Conservation (phyloP, 306 rosid genomes). For the Vigna mungo region DNA sequence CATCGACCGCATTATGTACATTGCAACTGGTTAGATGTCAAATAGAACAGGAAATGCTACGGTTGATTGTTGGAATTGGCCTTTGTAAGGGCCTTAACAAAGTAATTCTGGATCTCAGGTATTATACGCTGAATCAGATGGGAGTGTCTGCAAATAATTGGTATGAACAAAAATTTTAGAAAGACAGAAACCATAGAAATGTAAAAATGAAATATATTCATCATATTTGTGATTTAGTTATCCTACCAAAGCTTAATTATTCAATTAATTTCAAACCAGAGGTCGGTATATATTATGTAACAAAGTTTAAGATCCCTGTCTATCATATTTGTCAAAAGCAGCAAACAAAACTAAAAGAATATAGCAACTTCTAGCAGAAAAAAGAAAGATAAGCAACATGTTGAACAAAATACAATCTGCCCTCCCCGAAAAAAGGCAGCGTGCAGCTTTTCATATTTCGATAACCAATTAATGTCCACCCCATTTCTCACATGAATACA, state of each 20-base stretch:
- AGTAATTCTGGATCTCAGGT: slow-evolving; percentile 81
- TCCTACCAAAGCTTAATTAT: slow-evolving; percentile 9
- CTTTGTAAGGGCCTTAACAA: slow-evolving; percentile 77
- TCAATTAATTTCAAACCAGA: slow-evolving; percentile 31
- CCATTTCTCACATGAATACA: not conserved
- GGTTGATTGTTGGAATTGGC: slow-evolving; percentile 59
- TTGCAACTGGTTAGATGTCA: slow-evolving; percentile 66
- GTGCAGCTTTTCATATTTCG: not conserved
- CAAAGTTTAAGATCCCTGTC: slow-evolving; percentile 8
- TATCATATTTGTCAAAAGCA: slow-evolving; percentile 10
- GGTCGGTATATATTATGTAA: slow-evolving; percentile 7
- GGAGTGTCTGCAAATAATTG: slow-evolving; percentile 70
- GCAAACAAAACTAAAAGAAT: slow-evolving; percentile 4
- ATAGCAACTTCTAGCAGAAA: not conserved
- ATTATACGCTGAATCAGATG: slow-evolving; percentile 70
- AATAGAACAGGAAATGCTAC: slow-evolving; percentile 51
- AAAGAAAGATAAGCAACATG: not conserved
- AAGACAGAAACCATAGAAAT: not conserved
- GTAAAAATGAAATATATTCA: slow-evolving; percentile 11
- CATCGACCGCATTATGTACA: slow-evolving; percentile 74
- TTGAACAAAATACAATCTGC: not conserved
- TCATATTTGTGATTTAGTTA: not conserved
- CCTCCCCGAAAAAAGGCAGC: not conserved
- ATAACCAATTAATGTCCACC: not conserved
- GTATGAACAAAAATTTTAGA: slow-evolving; percentile 31